phyloP scores from a whole-genome alignment of 1,284 basidiomycete species.

The Cutaneotrichosporon sp. region DNA sequence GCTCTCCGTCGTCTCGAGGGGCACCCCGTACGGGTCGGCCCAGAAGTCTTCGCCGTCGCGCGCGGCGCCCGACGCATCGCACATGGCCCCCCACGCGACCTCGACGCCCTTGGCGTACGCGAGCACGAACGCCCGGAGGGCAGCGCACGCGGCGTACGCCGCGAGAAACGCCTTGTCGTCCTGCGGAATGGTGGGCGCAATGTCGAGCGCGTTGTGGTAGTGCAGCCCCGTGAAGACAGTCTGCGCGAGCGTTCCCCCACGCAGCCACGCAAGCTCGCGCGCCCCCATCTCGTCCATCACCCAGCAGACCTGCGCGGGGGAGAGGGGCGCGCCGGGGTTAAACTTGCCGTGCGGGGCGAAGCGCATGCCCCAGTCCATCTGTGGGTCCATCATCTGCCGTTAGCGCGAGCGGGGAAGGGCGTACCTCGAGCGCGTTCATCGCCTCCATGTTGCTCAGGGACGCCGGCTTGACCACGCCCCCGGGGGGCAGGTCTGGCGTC shows the following conservation, averaged over 20 bases:
- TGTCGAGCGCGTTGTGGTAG: slow-evolving; percentile 60
- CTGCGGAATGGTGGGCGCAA: slow-evolving; percentile 54
- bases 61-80: slow-evolving; percentile 59
- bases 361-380: slow-evolving; percentile 76
- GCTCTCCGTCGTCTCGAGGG: slow-evolving; percentile 70
- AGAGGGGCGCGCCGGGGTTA: slow-evolving; percentile 64
- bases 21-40: slow-evolving; percentile 79
- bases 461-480: slow-evolving; percentile 67
- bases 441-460: slow-evolving; percentile 75
- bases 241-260: slow-evolving; percentile 78
- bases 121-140: slow-evolving; percentile 69
- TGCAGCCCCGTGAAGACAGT: slow-evolving; percentile 81
- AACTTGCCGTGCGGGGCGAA: slow-evolving; percentile 59
- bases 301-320: slow-evolving; percentile 79
- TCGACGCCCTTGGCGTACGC: slow-evolving; percentile 81
- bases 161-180: slow-evolving; percentile 25
- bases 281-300: slow-evolving; percentile 77
- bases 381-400: slow-evolving; percentile 72
- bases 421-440: slow-evolving; percentile 84
- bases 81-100: slow-evolving; percentile 75
- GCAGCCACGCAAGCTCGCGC: slow-evolving; percentile 87
- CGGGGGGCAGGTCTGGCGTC: slow-evolving; percentile 64
- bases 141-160: slow-evolving; percentile 62
- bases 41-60: slow-evolving; percentile 88
- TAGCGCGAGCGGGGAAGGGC: background rate